Conservation (phyloP, 257 asterid species). For the Solanum lycopersicoides region DNA sequence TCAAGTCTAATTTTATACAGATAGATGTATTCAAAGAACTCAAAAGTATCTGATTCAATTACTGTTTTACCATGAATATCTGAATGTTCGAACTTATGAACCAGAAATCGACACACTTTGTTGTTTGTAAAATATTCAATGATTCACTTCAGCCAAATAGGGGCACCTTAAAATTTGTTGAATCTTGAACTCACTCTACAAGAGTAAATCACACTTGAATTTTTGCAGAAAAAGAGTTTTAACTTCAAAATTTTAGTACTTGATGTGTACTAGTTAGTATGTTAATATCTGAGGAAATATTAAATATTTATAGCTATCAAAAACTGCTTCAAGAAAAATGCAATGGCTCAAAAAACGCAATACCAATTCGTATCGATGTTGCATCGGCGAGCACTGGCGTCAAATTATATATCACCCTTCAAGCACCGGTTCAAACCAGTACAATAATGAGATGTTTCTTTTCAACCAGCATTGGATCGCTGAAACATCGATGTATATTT, state of each 20-base stretch:
- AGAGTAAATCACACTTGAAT: not conserved
- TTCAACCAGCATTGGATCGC: not conserved
- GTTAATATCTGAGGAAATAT: not conserved
- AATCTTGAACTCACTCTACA: not conserved
- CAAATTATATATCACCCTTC: not conserved
- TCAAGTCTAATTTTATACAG: not conserved
- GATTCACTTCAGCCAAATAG: not conserved
- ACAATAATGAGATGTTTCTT: not conserved
- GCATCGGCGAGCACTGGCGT: not conserved
- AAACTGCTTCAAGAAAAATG: not conserved
- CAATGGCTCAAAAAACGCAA: not conserved
- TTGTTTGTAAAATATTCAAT: not conserved
- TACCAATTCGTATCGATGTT: not conserved
- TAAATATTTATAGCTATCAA: not conserved
- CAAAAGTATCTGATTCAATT: not conserved
- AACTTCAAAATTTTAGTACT: not conserved
- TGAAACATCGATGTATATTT: not conserved
- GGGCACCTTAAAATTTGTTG: not conserved
- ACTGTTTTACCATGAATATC: not conserved
- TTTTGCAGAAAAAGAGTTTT: too few species aligned
- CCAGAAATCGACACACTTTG: not conserved
- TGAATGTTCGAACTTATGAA: not conserved
- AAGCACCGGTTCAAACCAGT: not conserved
- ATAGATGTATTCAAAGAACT: not conserved
- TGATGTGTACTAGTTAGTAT: not conserved